Conservation (phyloP, 805 yeast genomes). For the Metschnikowia aberdeeniae region DNA sequence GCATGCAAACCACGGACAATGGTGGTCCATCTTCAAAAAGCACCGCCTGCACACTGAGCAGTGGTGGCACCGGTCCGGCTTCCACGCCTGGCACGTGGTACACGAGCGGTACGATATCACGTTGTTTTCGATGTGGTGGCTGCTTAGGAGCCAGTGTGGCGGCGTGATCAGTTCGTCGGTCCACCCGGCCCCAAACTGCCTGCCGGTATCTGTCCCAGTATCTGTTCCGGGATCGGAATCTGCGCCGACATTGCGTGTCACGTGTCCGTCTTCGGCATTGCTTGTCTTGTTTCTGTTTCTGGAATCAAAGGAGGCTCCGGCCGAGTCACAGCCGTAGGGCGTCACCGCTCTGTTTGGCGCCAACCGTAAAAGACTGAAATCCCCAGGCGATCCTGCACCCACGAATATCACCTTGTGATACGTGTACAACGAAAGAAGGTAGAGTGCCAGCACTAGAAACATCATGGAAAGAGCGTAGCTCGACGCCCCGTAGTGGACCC, state of each 20-base stretch:
- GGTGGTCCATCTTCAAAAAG: conserved; percentile 54
- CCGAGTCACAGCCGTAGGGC: conserved; percentile 12
- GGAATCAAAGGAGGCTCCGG: too few species aligned
- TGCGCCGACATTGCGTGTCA: too few species aligned
- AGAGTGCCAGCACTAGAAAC: conserved; percentile 24
- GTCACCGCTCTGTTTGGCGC: conserved; percentile 17
- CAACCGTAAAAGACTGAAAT: conserved; percentile 42
- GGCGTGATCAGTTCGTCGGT: conserved; percentile 16
- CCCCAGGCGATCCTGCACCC: conserved; percentile 68
- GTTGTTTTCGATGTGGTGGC: conserved; percentile 45
- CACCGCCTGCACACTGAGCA: conserved; percentile 49
- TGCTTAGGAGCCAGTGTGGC: conserved; percentile 32
- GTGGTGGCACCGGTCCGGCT: conserved; percentile 58
- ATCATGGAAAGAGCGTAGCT: not conserved
- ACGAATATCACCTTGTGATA: conserved; percentile 49
- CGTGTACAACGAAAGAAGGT: conserved; percentile 40
- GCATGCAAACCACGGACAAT: conserved; percentile 86
- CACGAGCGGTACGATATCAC: conserved; percentile 57
- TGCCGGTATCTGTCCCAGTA: not conserved
- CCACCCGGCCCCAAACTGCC: too few species aligned
- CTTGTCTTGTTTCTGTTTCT: too few species aligned
- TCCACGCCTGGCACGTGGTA: conserved; percentile 51
- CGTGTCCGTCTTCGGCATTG: too few species aligned
- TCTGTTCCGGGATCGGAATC: not conserved
- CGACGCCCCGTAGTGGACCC: conserved; percentile 14